Conservation (phyloP, 768 basidiomycete species). For the Amyloporia xantha region DNA sequence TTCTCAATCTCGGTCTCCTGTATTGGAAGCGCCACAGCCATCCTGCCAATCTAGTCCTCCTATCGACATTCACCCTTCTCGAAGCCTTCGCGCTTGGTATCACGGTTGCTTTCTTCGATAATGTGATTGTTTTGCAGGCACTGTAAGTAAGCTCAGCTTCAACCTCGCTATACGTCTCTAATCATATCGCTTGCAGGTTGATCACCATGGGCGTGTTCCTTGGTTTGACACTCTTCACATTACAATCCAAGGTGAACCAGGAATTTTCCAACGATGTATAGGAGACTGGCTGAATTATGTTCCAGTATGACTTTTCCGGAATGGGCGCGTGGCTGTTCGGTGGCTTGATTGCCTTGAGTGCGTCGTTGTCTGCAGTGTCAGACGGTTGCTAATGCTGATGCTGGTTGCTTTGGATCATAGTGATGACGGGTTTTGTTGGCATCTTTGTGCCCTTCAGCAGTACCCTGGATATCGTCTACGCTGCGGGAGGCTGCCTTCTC, state of each 20-base stretch:
- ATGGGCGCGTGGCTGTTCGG: constrained; percentile 90
- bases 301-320: constrained; percentile 90
- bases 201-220: constrained; percentile 92
- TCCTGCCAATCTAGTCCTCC: constrained; percentile 79
- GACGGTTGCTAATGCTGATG: constrained; percentile 2
- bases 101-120: constrained; percentile 70
- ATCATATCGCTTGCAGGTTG: constrained; percentile 35
- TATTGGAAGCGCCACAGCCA: constrained; percentile 93
- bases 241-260: constrained; percentile 81
- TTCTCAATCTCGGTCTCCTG: constrained; percentile 72
- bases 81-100: constrained; percentile 91
- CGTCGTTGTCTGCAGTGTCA: constrained; percentile 16
- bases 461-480: constrained; percentile 77
- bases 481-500: constrained; percentile 69
- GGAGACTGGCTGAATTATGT: no score
- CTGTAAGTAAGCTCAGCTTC: constrained; percentile 40
- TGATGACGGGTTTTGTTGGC: constrained; percentile 76
- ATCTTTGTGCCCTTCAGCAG: constrained; percentile 82
- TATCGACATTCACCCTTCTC: constrained; percentile 83
- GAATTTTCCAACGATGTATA: no score
- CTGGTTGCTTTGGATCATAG: constrained; percentile 26
- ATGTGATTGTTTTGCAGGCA: constrained; percentile 75
- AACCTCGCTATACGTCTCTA: neutral
- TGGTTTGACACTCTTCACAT: constrained; percentile 89
- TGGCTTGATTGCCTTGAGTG: constrained; percentile 72